Evolutionary conservation across 1,139 yeast species (phyloP).

Genomic region (Candida sanyaensis): DNA sequence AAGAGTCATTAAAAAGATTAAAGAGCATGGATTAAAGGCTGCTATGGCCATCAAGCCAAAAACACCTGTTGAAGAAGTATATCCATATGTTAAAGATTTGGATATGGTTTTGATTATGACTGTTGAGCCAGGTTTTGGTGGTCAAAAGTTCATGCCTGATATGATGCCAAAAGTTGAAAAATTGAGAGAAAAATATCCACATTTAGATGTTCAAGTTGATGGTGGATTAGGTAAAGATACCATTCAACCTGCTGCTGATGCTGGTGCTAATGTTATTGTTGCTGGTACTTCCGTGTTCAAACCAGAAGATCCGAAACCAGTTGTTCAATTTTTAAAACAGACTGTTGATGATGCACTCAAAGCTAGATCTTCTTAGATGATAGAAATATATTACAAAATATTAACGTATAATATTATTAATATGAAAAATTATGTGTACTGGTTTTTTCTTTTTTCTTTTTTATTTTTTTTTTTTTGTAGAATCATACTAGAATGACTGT

Average conservation of each 20-base stretch:
- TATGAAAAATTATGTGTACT: background rate
- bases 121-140: constrained; percentile 99
- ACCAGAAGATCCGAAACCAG: constrained; percentile 74
- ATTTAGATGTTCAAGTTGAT: constrained; percentile 89
- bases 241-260: constrained; percentile 80
- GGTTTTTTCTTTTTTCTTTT: too few species aligned
- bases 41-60: constrained; percentile 96
- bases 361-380: constrained; percentile 12
- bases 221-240: constrained; percentile 94
- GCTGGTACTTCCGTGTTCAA: constrained; percentile 96
- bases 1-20: constrained; percentile 75
- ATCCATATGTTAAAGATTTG: constrained; percentile 70
- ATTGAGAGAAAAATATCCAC: constrained; percentile 72
- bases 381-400: background rate
- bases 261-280: constrained; percentile 97
- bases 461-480: too few species aligned
- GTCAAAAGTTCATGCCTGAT: constrained; percentile 91
- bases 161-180: constrained; percentile 95
- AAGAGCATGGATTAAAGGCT: constrained; percentile 81
- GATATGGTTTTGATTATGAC: constrained; percentile 98
- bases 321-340: constrained; percentile 65
- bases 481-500: constrained; percentile 42
- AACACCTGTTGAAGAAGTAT: constrained; percentile 84
- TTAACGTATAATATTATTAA: background rate
- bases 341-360: constrained; percentile 44